Conservation (phyloP, 352 stramenopile genomes). For the Globisporangium nagaii region DNA sequence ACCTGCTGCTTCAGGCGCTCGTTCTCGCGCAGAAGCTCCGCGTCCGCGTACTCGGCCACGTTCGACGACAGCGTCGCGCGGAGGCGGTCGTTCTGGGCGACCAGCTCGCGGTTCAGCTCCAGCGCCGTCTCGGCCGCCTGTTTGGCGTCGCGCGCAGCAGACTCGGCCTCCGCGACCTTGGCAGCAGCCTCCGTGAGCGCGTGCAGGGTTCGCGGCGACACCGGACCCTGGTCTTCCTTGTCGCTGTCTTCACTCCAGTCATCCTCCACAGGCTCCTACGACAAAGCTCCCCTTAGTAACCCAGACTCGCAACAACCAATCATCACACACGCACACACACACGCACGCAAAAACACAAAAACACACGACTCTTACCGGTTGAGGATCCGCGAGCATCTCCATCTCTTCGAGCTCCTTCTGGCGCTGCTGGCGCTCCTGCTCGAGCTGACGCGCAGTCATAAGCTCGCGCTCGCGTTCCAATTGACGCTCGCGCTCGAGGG, state of each 20-base stretch:
- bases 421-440: conserved; percentile 22
- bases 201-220: conserved; percentile 57
- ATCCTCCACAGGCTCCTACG: conserved; percentile 79
- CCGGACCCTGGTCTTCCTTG: conserved; percentile 45
- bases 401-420: conserved; percentile 33
- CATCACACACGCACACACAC: background rate
- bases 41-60: conserved; percentile 63
- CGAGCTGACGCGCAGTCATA: conserved; percentile 20
- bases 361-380: conserved; percentile 39
- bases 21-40: conserved; percentile 59
- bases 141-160: conserved; percentile 68
- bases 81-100: conserved; percentile 57
- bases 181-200: conserved; percentile 62
- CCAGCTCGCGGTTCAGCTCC: conserved; percentile 56
- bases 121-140: conserved; percentile 48
- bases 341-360: background rate
- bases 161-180: conserved; percentile 71
- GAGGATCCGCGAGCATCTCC: conserved; percentile 32
- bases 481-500: conserved; percentile 33
- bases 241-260: conserved; percentile 75
- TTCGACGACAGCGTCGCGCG: conserved; percentile 60
- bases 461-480: conserved; percentile 29
- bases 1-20: conserved; percentile 69
- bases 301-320: background rate
- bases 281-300: conserved; percentile 56